Base-by-base conservation (phyloP, 2,329 filamentous ascomycete genomes). In the Colletotrichum simmondsii region DNA sequence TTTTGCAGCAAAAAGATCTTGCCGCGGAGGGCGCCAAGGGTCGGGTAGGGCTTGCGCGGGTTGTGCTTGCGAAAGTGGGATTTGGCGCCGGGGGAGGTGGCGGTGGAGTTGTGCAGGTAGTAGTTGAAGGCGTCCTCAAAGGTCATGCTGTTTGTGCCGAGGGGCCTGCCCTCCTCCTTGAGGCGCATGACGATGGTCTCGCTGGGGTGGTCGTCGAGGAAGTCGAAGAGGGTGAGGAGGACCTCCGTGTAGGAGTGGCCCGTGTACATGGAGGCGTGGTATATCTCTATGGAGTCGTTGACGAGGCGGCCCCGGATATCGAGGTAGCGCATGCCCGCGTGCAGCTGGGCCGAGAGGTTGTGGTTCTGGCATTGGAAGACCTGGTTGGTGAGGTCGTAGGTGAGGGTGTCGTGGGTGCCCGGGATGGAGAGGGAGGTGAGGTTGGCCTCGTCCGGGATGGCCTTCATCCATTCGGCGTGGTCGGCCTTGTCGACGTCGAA, bases 381-480 rank as follows among this genome's bases (percentile, higher is more conserved):
- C 70, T 81, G 79, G 56, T 77, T 75, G 32, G 72, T 75, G 68
- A 86, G 79, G 57, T 79, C 77, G 74, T 85, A 86, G 22, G 87
- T 88, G 84, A 89, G 84, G 28, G 87, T 88, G 77, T 89, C 87
- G 79, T 89, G 87, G 2, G 87, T 88, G 35, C 87, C 87, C 0
- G 87, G 87, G 71, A 89, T 83, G 58, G 86, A 87, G 54, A 89
- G 81, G 63, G 78, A 82, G 37, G 85, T 81, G 42, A 89, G 78
- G 58, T 78, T 80, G 46, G 81, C 78, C 30, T 78, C 73, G 77
- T 87, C 84, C 32, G 85, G 84, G 12, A 88, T 76, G 7, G 63
- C 62, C 24, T 78, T 78, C 86, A 87, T 87, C 86, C 86, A 88
- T 49, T 74, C 65, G 7, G 81, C 77, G 37, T 82, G 77, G 54